Base-by-base conservation (phyloP, 106 monocot genomes). In the Xerophyta viscosa region DNA sequence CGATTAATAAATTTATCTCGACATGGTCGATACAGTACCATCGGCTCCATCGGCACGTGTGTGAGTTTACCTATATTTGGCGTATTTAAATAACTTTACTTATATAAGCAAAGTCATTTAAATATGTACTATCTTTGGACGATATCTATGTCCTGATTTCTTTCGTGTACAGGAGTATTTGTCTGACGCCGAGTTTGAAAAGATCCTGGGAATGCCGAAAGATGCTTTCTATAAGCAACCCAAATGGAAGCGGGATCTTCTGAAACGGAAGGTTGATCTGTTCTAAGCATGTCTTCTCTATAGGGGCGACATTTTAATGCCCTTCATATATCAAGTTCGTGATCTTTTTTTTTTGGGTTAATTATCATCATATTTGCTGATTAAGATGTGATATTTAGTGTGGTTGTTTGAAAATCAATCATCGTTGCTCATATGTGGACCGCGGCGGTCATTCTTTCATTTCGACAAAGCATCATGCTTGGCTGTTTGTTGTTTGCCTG, bases 181-280 rank as follows among this genome's bases (percentile, higher is more conserved):
- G 29, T 78, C 81, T 2, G 88, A 94, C 39, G 65, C 50, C 3
- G 94, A 94, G 43, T 94, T 94, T 60, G 60, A 73, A 64, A 66
- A 69, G 11, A 65, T 94, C 41, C 39, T 94, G 44, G 80, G 88
- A 23, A 71, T 88, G 53, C 48, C 77, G 27, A 94, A 94, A 55
- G 78, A 84, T 12, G 62, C 73, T 62, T 94, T 94, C 48, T 81
- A 94, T 56, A 45, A 23, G 19, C 77, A 84, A 52, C 94, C 94
- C 15, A 84, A 81, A 50, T 94, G 94, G 88, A 94, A 94, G 61
- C 94, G 77, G 61, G 88, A 94, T 44, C 72, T 84, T 66, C 84
- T 78, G 72, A 94, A 94, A 68, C 78, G 69, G 61, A 88, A 94
- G 58, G 50, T 74, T 12, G 88, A 88, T 67, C 81, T 94, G 39